These are phyloP conservation scores for Kurtzmaniella fragi DNA, from an alignment of 805 yeast genomes.

Conservation along the genomic window DNA sequence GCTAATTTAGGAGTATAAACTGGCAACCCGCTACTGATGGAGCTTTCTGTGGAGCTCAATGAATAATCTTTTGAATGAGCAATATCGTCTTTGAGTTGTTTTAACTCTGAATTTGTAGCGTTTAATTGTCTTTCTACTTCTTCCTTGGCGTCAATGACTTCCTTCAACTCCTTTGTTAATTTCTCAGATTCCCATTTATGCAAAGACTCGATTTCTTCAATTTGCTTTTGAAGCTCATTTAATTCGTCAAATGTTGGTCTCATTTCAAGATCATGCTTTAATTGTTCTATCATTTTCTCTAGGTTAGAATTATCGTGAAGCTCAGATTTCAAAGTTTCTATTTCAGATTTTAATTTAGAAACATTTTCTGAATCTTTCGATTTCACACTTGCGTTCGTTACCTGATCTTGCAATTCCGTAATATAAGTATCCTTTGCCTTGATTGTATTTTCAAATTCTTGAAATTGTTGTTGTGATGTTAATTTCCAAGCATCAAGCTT, in stretches of 20 bases:
- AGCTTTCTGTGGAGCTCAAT: slow-evolving; percentile 1
- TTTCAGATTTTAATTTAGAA: slow-evolving; percentile 14
- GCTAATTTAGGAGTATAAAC: slow-evolving; percentile 45
- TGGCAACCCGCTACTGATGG: slow-evolving; percentile 33
- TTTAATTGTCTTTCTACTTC: slow-evolving; percentile 14
- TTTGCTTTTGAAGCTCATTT: slow-evolving; percentile 36
- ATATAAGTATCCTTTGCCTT: slow-evolving; percentile 10
- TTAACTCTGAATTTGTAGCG: not conserved
- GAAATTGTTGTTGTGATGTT: slow-evolving; percentile 11
- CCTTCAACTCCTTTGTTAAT: slow-evolving; percentile 21
- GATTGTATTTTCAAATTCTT: slow-evolving; percentile 9
- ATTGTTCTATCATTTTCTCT: slow-evolving; percentile 17
- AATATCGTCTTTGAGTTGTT: slow-evolving; percentile 2
- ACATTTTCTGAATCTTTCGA: not conserved
- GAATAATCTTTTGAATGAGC: not conserved
- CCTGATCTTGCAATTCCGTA: slow-evolving; percentile 9
- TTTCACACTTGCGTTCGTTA: slow-evolving; percentile 6
- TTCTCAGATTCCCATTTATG: slow-evolving; percentile 29
- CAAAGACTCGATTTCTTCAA: slow-evolving; percentile 37
- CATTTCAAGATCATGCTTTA: slow-evolving; percentile 26
- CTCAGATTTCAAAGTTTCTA: slow-evolving; percentile 4
- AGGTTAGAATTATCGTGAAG: slow-evolving; percentile 9
- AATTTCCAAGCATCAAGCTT: slow-evolving; percentile 12
- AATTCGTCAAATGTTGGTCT: slow-evolving; percentile 41
- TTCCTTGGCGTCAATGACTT: slow-evolving; percentile 13